phyloP scores from a whole-genome alignment of 2,329 filamentous ascomycete species.

The Aspergillus sp. region DNA sequence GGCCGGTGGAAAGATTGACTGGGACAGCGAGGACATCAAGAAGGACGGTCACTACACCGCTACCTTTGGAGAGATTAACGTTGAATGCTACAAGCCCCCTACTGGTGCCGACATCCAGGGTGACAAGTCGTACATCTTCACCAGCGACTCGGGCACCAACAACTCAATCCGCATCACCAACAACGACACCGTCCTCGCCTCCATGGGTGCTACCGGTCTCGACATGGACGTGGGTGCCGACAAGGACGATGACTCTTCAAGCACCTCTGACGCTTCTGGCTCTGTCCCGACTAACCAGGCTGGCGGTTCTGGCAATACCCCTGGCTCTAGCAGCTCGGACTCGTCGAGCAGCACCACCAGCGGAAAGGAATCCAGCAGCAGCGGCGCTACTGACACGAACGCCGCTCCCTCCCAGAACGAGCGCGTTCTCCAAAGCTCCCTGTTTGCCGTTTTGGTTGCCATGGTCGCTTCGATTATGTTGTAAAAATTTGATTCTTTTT shows the following conservation, averaged over 20 bases:
- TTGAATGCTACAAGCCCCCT: slow-evolving; percentile 84
- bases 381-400: slow-evolving; percentile 12
- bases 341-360: slow-evolving; percentile 9
- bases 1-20: slow-evolving; percentile 88
- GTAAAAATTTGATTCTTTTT: slow-evolving; percentile 22
- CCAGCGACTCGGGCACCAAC: slow-evolving; percentile 61
- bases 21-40: slow-evolving; percentile 76
- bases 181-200: slow-evolving; percentile 70
- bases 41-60: slow-evolving; percentile 85
- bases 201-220: slow-evolving; percentile 73
- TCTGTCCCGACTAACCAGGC: slow-evolving; percentile 26
- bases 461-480: slow-evolving; percentile 42
- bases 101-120: slow-evolving; percentile 59
- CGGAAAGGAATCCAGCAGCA: slow-evolving; percentile 1
- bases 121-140: slow-evolving; percentile 70
- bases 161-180: slow-evolving; percentile 71
- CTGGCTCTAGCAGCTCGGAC: slow-evolving; percentile 11
- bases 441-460: slow-evolving; percentile 45
- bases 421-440: slow-evolving; percentile 38
- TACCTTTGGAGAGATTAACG: slow-evolving; percentile 68
- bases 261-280: slow-evolving; percentile 7
- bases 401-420: slow-evolving; percentile 33
- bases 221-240: slow-evolving; percentile 51
- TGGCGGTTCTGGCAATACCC: slow-evolving; percentile 26
- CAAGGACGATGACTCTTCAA: slow-evolving; percentile 6